phyloP scores from a whole-genome alignment of 176 grass and related monocot species.

The Cocos nucifera region DNA sequence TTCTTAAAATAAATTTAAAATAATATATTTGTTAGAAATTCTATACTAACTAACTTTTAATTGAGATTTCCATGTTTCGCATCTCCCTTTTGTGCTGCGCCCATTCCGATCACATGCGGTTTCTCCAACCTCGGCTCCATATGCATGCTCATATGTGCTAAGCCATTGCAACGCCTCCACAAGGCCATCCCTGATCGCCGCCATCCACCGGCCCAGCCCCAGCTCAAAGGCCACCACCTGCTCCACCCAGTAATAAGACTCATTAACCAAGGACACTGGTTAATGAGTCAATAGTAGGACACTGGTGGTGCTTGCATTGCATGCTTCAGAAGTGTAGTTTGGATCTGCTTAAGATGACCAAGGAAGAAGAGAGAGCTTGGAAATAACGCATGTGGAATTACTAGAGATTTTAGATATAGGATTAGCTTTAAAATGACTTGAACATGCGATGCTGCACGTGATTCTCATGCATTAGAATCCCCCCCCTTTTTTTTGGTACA shows the following conservation, averaged over 20 bases:
- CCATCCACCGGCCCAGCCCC: constrained; percentile 38
- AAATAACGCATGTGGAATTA: too few species aligned
- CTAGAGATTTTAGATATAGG: too few species aligned
- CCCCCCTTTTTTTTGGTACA: too few species aligned
- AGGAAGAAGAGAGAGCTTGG: too few species aligned
- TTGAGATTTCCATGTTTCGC: too few species aligned
- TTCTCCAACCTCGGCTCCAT: constrained; percentile 54
- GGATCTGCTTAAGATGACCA: neutral
- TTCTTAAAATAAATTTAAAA: too few species aligned
- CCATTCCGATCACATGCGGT: constrained; percentile 53
- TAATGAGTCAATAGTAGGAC: constrained; percentile 3
- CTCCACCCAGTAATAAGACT: constrained; percentile 49
- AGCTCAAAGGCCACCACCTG: constrained; percentile 51
- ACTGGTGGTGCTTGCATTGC: neutral
- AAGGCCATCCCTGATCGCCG: constrained; percentile 44
- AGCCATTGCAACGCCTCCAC: constrained; percentile 55
- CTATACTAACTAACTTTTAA: too few species aligned
- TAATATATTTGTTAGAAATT: too few species aligned
- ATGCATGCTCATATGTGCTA: constrained; percentile 44
- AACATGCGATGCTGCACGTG: too few species aligned
- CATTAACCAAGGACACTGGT: too few species aligned
- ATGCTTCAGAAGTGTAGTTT: neutral
- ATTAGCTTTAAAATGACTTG: too few species aligned
- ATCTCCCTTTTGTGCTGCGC: neutral
- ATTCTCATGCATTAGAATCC: too few species aligned